Conservation (phyloP, 2,329 filamentous ascomycete genomes). For the Lasiodiplodia sp. region DNA sequence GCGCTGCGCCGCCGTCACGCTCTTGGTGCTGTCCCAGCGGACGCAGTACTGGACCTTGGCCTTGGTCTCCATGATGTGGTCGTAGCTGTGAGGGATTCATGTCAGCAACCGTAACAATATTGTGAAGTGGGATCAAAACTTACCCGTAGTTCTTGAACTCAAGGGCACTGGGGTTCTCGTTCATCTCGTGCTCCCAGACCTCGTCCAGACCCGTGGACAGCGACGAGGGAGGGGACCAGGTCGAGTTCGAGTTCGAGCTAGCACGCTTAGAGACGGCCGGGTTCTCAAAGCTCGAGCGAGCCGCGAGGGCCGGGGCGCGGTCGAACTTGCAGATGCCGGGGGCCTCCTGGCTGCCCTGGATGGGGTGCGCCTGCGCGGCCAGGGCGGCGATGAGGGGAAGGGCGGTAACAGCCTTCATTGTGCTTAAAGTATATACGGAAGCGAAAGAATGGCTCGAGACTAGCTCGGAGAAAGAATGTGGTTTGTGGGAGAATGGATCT, state of each 20-base stretch:
- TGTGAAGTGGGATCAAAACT: neutral
- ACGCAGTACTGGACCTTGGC: slow-evolving; percentile 54
- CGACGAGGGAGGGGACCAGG: slow-evolving; percentile 39
- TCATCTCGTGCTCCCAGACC: slow-evolving; percentile 39
- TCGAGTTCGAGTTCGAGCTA: neutral
- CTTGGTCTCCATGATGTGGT: slow-evolving; percentile 41
- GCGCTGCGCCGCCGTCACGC: slow-evolving; percentile 51
- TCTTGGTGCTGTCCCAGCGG: slow-evolving; percentile 52
- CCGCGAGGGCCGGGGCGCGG: neutral
- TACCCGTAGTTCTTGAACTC: slow-evolving; percentile 41
- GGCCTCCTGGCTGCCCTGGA: slow-evolving; percentile 35
- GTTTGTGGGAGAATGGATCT: neutral
- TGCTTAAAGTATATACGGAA: neutral
- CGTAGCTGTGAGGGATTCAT: slow-evolving; percentile 32
- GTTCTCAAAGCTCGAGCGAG: neutral
- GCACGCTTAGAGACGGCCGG: slow-evolving; percentile 32
- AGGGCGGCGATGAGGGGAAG: slow-evolving; percentile 7
- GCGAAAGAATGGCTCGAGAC: slow-evolving; percentile 14
- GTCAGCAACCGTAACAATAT: neutral
- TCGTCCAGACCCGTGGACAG: slow-evolving; percentile 35
- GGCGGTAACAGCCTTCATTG: slow-evolving; percentile 6
- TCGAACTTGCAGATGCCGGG: slow-evolving; percentile 10
- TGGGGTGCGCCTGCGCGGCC: slow-evolving; percentile 33
- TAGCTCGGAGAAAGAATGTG: slow-evolving; percentile 11
- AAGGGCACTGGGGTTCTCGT: slow-evolving; percentile 36